Percentiles rank a stretch among this genome's conserved stretches.
Evolutionary conservation across 2,329 filamentous ascomycete species (phyloP).

Genomic region (Diaporthe vexans): DNA sequence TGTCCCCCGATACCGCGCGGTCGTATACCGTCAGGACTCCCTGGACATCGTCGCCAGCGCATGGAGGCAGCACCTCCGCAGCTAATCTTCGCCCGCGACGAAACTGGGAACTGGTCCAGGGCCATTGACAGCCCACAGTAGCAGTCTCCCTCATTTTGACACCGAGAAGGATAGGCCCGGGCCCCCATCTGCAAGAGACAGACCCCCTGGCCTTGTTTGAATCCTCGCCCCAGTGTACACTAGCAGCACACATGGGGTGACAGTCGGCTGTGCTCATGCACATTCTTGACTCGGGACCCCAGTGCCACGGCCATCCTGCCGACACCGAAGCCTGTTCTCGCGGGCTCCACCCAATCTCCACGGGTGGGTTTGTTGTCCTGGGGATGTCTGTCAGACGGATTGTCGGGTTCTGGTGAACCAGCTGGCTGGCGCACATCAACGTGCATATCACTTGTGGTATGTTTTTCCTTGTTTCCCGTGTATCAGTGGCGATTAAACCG

Average conservation of each 20-base stretch:
- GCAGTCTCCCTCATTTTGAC: background rate
- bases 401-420: background rate
- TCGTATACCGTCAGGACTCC: background rate
- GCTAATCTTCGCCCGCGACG: background rate
- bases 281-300: constrained; percentile 5
- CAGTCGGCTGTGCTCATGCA: constrained; percentile 19
- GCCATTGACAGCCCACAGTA: background rate
- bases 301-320: background rate
- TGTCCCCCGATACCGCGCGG: background rate
- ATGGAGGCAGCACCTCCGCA: background rate
- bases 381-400: constrained; percentile 11
- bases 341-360: constrained; percentile 19
- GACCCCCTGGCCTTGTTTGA: background rate
- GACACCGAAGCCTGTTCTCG: constrained; percentile 22
- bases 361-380: constrained; percentile 19
- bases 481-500: background rate
- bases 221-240: no score
- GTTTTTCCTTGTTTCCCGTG: background rate
- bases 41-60: background rate
- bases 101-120: background rate
- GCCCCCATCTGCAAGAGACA: background rate
- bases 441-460: background rate
- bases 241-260: constrained; percentile 25
- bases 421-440: background rate
- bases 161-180: background rate